Conservation (phyloP, 2,329 filamentous ascomycete genomes). For the Xylariaceae sp. region DNA sequence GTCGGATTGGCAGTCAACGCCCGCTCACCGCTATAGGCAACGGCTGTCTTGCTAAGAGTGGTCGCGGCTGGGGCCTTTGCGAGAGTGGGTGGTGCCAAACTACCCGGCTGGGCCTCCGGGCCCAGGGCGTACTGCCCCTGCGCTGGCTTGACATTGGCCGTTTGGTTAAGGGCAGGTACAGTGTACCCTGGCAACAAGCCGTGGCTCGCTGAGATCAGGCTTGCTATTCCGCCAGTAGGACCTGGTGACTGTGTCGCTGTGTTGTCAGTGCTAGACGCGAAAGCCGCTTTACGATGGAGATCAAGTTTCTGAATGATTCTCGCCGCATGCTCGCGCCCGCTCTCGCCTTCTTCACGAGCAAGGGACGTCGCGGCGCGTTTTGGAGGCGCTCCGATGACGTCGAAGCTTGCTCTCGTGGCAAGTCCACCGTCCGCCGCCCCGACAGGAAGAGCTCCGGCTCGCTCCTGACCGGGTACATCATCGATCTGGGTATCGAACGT, state of each 20-base stretch:
- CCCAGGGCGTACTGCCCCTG: conserved; percentile 34
- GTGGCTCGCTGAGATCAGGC: conserved; percentile 80
- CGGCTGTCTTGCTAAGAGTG: conserved; percentile 78
- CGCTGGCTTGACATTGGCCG: conserved; percentile 28
- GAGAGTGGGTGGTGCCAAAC: conserved; percentile 74
- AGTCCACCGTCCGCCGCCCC: conserved; percentile 54
- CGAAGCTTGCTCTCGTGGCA: conserved; percentile 63
- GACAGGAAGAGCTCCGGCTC: conserved; percentile 58
- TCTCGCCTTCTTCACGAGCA: conserved; percentile 64
- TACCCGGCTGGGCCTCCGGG: conserved; percentile 49
- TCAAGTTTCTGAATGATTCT: conserved; percentile 92
- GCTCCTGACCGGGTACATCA: conserved; percentile 43
- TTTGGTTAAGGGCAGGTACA: conserved; percentile 23
- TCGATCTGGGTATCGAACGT: conserved; percentile 58
- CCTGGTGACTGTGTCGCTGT: conserved; percentile 37
- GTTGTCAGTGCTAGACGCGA: conserved; percentile 41
- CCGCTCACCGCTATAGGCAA: conserved; percentile 73
- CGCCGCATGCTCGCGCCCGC: conserved; percentile 72
- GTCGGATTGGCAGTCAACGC: conserved; percentile 59
- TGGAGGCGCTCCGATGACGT: conserved; percentile 48
- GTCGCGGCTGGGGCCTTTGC: conserved; percentile 80
- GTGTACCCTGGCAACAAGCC: conserved; percentile 63
- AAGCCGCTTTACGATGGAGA: conserved; percentile 72
- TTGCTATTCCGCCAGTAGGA: conserved; percentile 65
- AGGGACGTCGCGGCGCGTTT: conserved; percentile 54